A percentile compares a stretch with the other conserved stretches of the same genome.
These are phyloP conservation scores for Silene uniflora DNA, from an alignment of 148 eudicot species.

Conservation along the genomic window DNA sequence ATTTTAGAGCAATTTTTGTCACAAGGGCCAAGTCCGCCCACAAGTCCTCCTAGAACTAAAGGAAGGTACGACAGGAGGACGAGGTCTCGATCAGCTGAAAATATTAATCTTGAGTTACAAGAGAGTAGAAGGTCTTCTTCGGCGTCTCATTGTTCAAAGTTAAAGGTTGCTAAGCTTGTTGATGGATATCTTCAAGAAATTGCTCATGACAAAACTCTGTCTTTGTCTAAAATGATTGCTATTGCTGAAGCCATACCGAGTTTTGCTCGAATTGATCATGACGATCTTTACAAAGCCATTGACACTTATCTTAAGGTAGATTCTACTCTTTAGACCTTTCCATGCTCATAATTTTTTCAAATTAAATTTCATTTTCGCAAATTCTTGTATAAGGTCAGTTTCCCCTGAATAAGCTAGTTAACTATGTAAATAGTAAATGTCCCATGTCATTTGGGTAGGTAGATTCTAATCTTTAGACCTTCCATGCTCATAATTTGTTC, in stretches of 20 bases:
- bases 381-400: not conserved
- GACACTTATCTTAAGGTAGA: constrained; percentile 77
- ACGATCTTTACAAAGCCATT: constrained; percentile 79
- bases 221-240: constrained; percentile 54
- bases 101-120: constrained; percentile 51
- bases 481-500: too few species aligned
- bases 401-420: constrained; percentile 5
- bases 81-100: constrained; percentile 72
- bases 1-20: constrained; percentile 65
- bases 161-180: constrained; percentile 72
- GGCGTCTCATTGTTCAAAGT: constrained; percentile 63
- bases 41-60: constrained; percentile 56
- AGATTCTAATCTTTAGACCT: constrained; percentile 26
- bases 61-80: constrained; percentile 51
- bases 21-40: constrained; percentile 65
- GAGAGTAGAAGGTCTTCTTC: constrained; percentile 81
- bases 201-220: constrained; percentile 52
- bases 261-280: constrained; percentile 68
- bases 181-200: constrained; percentile 70
- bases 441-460: constrained; percentile 13
- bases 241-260: constrained; percentile 67
- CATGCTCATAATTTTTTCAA: not conserved
- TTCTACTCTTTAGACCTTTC: not conserved
- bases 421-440: constrained; percentile 11
- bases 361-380: too few species aligned